Conservation (phyloP, 768 basidiomycete genomes). For the Mycena albidolilacea region DNA sequence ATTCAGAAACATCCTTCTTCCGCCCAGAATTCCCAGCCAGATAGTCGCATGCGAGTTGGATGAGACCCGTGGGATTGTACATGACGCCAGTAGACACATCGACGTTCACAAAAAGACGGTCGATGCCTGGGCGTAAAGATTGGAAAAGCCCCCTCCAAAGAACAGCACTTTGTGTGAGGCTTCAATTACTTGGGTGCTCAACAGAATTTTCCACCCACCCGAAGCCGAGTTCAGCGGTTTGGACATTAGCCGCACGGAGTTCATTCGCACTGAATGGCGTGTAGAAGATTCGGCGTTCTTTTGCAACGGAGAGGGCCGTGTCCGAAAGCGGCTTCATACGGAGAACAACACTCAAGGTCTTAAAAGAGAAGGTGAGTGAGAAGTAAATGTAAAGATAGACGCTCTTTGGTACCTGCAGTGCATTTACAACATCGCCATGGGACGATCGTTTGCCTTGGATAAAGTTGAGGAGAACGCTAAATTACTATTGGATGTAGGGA, state of each 20-base stretch:
- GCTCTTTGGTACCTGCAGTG: constrained; percentile 66
- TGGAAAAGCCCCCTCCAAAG: constrained; percentile 90
- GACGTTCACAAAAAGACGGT: constrained; percentile 77
- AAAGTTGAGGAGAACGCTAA: constrained; percentile 62
- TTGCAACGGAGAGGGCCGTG: constrained; percentile 78
- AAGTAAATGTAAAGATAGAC: background rate
- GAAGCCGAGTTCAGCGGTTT: constrained; percentile 55
- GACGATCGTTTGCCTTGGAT: constrained; percentile 74
- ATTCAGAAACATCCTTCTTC: background rate
- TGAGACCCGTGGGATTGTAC: constrained; percentile 75
- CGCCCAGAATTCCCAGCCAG: constrained; percentile 40
- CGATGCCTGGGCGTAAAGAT: constrained; percentile 79
- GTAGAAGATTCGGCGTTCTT: constrained; percentile 58
- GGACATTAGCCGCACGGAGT: background rate
- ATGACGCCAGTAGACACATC: constrained; percentile 84
- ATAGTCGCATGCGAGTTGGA: constrained; percentile 71
- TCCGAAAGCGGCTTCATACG: constrained; percentile 76
- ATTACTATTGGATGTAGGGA: constrained; percentile 43
- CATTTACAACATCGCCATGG: constrained; percentile 74
- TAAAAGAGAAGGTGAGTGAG: background rate
- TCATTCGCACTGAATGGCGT: background rate
- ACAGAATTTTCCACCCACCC: constrained; percentile 49
- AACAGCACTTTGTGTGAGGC: constrained; percentile 51
- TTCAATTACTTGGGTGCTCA: too few relatives aligned
- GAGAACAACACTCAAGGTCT: constrained; percentile 83